Evolutionary conservation across 306 rosid genomes (phyloP), one percentile per base, ranked within the genome.

Genomic region (Castanea mollissima): DNA sequence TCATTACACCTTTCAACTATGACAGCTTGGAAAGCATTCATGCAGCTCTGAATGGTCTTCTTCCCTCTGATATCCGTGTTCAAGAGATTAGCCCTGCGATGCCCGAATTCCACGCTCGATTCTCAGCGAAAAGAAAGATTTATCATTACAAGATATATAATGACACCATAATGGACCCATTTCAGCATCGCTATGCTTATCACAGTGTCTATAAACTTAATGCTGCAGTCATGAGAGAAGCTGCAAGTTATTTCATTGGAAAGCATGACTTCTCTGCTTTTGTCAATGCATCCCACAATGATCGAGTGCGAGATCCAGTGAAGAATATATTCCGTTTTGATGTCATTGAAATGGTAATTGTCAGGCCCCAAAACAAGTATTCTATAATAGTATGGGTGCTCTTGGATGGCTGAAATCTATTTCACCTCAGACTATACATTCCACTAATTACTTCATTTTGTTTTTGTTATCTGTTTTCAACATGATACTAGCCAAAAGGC

Each of bases 91-190:
- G 91, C 86, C 92, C 99, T 54, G 99, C 92, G 8, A 75, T 83
- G 35, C 91, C 92, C 9, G 91, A 91, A 58, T 95, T 95, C 80
- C 97, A 91, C 72, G 98, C 99, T 77, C 95, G 99, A 12, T 95
- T 95, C 87, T 95, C 99, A 19, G 93, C 81, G 29, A 78, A 82
- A 82, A 91, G 95, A 75, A 95, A 95, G 91, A 80, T 89, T 83
- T 95, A 95, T 85, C 97, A 88, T 87, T 95, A 95, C 92, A 95
- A 89, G 88, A 80, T 95, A 84, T 92, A 92, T 77, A 91, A 90
- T 86, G 94, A 86, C 81, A 58, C 88, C 77, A 70, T 95, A 82
- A 83, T 92, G 96, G 97, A 95, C 23, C 98, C 98, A 19, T 92
- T 91, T 85, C 96, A 91, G 83, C 90, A 89, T 70, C 88, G 60